Evolutionary conservation across 1,284 basidiomycete genomes (phyloP).

Genomic region (Fistulinella cinereoalba): DNA sequence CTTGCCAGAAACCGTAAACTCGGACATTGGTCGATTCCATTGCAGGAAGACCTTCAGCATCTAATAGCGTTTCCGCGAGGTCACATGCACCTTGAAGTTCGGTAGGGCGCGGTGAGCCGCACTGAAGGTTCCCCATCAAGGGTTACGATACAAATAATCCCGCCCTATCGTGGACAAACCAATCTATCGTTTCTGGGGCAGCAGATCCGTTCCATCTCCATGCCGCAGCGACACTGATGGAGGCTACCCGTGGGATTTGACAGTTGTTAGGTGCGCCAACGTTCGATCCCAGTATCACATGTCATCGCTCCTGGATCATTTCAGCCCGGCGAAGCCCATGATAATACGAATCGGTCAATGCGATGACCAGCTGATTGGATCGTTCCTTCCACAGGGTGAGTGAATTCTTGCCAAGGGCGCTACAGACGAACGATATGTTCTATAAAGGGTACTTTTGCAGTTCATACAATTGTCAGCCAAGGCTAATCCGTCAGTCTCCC

Average conservation of each 20-base stretch:
- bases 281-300: constrained; percentile 2
- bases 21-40: constrained; percentile 8
- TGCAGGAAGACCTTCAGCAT: neutral
- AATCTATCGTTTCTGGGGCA: neutral
- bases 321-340: constrained; percentile 1
- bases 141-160: constrained; percentile 1
- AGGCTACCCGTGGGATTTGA: neutral
- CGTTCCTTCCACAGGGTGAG: neutral
- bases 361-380: constrained; percentile 17
- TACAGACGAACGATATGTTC: neutral
- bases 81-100: too few relatives aligned
- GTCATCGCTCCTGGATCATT: constrained; percentile 3
- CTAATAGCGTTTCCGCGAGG: too few relatives aligned
- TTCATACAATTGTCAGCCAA: too few relatives aligned
- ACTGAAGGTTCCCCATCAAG: constrained; percentile 8
- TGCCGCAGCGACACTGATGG: constrained; percentile 4
- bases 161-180: constrained; percentile 8
- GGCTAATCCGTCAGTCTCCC: too few relatives aligned
- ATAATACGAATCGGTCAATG: constrained; percentile 14
- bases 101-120: too few relatives aligned
- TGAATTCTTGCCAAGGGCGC: constrained; percentile 1
- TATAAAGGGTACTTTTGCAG: neutral
- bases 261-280: neutral
- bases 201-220: constrained; percentile 1
- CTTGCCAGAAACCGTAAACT: neutral